These are phyloP conservation scores for Tolypocladium sp. DNA, from an alignment of 2,329 filamentous ascomycete genomes.

Conservation along the genomic window DNA sequence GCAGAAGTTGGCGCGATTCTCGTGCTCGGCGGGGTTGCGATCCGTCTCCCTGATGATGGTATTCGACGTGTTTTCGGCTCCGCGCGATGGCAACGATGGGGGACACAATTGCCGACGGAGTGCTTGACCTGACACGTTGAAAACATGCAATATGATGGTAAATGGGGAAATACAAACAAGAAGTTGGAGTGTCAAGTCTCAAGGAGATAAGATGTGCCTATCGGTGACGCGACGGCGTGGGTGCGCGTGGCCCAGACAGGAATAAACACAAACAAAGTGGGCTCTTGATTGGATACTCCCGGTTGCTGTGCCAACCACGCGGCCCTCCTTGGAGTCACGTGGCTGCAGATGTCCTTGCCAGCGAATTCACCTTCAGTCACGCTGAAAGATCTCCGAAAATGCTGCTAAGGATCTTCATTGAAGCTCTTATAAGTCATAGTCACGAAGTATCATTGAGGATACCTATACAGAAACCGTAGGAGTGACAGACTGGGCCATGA, in stretches of 20 bases:
- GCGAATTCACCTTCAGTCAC: not conserved
- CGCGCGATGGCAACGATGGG: not conserved
- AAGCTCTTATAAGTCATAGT: not conserved
- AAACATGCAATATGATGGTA: not conserved
- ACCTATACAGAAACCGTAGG: not conserved
- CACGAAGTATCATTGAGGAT: too few relatives aligned
- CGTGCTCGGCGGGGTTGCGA: not conserved
- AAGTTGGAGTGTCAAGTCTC: not conserved
- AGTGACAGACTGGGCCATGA: not conserved
- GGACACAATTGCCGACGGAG: not conserved
- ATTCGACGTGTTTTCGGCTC: not conserved
- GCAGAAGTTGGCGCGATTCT: not conserved
- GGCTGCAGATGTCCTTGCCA: not conserved
- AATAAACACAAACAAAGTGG: not conserved
- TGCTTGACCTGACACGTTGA: not conserved
- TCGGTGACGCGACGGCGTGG: not conserved
- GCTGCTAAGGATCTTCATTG: not conserved
- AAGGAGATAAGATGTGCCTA: not conserved
- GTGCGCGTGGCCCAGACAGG: not conserved
- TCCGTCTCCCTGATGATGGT: not conserved
- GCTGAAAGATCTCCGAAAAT: not conserved
- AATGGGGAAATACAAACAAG: not conserved
- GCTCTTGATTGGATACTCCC: slow-evolving; percentile 9
- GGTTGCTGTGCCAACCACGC: slow-evolving; percentile 24
- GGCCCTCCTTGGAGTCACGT: not conserved